Base-by-base conservation (phyloP, 139 green algal genomes). In the Auxenochlorella protothecoides region DNA sequence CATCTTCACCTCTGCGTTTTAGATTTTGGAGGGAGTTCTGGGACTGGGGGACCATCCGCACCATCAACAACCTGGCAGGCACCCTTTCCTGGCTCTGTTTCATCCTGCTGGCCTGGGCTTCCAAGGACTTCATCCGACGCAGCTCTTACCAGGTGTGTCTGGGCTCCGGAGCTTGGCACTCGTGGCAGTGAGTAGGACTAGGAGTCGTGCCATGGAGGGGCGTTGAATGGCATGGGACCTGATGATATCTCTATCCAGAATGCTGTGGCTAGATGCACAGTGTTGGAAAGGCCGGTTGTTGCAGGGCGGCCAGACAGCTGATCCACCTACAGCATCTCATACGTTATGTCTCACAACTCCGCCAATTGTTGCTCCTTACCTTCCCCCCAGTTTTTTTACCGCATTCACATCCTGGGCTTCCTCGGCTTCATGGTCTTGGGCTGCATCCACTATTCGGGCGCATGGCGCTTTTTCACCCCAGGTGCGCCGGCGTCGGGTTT, bases 371-470 rank as follows among this genome's bases (percentile, higher is more conserved):
- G 27, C 27, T 44, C 27, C 27, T 44, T 44, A 44, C n/a, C 15
- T 14, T 4, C 27, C 27, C 27, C 7, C 53, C 75, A 80, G 70
- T 9, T 73, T 5, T 82, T 78, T 71, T 80, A 74, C 56, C 66
- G 74, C 13, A 71, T 67, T 54, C 77, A 82, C 57, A 69, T 82
- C 9, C 5, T 78, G 5, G 70, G 77, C 55, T 82, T 82, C 64
- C 51, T 80, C 5, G 77, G 77, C 51, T 82, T 82, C 71, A 56
- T 64, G 12, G 7, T 79, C 9, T 77, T 82, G 44, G 74, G 74
- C 62, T 71, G 55, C 54, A 14, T 72, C 3, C 77, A 82, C 68
- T 82, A 82, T 57, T 64, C 52, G 4, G 13, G 55, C 56, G 70
- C 55, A 27, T 82, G 74, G 74, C 44, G 13, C 56, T 74, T 64